Evolutionary conservation across 371 early-diverging fungal species (phyloP).

Genomic region (Lichtheimia hyalospora): DNA sequence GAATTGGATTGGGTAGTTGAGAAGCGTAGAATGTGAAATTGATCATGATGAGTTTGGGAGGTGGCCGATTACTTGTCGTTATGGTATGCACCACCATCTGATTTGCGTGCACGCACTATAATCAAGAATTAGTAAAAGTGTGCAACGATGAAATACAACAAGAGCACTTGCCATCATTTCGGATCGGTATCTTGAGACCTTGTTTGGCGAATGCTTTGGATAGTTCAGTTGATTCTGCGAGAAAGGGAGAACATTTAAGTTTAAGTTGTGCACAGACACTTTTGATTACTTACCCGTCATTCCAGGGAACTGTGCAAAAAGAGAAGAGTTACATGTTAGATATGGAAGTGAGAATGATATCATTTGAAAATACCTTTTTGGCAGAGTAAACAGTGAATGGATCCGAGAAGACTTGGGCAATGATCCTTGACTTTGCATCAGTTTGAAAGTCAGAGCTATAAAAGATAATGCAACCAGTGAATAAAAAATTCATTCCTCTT

Average conservation of each 20-base stretch:
- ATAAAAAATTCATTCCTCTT: not conserved
- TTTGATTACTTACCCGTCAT: slow-evolving; percentile 51
- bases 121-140: not conserved
- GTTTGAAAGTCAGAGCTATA: slow-evolving; percentile 52
- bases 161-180: slow-evolving; percentile 66
- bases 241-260: not conserved
- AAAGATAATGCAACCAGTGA: not conserved
- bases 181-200: slow-evolving; percentile 90
- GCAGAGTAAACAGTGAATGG: slow-evolving; percentile 64
- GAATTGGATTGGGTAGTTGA: no score
- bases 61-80: not conserved
- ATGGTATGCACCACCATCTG: not conserved
- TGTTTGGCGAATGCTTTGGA: slow-evolving; percentile 90
- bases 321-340: not conserved
- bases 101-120: slow-evolving; percentile 5
- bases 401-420: slow-evolving; percentile 59
- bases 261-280: not conserved
- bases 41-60: no score
- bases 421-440: slow-evolving; percentile 54
- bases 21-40: no score
- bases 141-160: not conserved
- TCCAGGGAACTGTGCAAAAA: slow-evolving; percentile 50
- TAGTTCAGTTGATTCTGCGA: slow-evolving; percentile 82
- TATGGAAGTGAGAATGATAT: not conserved
- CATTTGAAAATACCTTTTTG: slow-evolving; percentile 40